Evolutionary conservation across 2,329 filamentous ascomycete species (phyloP).

Genomic region (Aspergillus ruber): DNA sequence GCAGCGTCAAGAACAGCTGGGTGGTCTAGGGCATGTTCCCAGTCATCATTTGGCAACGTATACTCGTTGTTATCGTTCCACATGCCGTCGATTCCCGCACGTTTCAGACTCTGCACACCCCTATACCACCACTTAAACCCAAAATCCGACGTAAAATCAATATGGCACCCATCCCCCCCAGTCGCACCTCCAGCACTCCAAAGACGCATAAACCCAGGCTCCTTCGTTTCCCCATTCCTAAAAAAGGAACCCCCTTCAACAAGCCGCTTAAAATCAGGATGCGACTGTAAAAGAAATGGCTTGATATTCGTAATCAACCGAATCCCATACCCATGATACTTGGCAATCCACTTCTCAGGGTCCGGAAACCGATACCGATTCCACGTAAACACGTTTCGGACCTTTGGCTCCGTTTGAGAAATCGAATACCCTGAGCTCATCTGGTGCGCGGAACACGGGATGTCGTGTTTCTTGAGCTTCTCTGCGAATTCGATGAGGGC

Average conservation of each 20-base stretch:
- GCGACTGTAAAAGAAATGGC: conserved; percentile 61
- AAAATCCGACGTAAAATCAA: conserved; percentile 64
- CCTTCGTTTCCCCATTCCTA: conserved; percentile 49
- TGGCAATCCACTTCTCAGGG: conserved; percentile 56
- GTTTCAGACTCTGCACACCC: conserved; percentile 56
- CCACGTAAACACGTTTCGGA: conserved; percentile 66
- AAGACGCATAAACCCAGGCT: conserved; percentile 54
- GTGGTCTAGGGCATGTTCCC: conserved; percentile 55
- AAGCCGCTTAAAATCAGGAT: conserved; percentile 60
- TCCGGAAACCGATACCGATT: conserved; percentile 64
- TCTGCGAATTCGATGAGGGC: conserved; percentile 55
- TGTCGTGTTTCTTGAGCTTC: conserved; percentile 58
- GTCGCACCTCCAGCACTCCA: conserved; percentile 69
- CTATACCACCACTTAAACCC: conserved; percentile 68
- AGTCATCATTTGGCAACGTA: conserved; percentile 58
- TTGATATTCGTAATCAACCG: conserved; percentile 66
- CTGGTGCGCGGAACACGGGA: conserved; percentile 65
- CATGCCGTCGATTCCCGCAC: conserved; percentile 63
- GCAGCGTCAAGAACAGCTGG: conserved; percentile 31
- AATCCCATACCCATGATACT: conserved; percentile 59
- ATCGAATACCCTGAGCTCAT: conserved; percentile 69
- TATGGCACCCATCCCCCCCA: conserved; percentile 62
- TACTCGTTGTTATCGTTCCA: conserved; percentile 81
- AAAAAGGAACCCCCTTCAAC: conserved; percentile 58
- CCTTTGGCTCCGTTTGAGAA: conserved; percentile 60